A percentile compares a stretch with the other conserved stretches of the same genome.
These are phyloP conservation scores for Ambrosiella beaveri DNA, from an alignment of 2,329 filamentous ascomycete genomes.

Conservation along the genomic window DNA sequence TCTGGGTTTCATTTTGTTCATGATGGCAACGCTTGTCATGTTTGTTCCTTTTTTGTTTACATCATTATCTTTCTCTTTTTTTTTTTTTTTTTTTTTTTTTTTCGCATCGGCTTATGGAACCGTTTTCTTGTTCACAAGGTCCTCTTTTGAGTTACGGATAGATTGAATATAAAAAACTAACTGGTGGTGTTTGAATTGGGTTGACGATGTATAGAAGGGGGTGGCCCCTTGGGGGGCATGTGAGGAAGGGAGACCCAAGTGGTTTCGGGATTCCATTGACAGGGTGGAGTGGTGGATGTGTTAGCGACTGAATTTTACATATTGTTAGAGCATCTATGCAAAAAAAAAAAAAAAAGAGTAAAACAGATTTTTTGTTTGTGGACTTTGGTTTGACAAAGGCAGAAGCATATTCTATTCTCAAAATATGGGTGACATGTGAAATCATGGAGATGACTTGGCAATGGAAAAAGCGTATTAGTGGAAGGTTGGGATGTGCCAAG, in stretches of 20 bases:
- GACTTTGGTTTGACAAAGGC: not conserved
- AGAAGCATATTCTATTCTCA: no score
- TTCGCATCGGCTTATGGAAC: no score
- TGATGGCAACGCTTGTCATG: no score
- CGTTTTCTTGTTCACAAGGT: no score
- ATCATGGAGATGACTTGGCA: not conserved
- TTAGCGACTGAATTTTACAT: not conserved
- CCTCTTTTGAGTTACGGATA: no score
- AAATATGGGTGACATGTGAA: not conserved
- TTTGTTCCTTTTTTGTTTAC: no score
- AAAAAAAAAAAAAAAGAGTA: conserved; percentile 1
- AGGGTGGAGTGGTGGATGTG: not conserved
- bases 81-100: no score
- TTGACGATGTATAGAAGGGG: not conserved
- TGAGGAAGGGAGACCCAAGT: not conserved
- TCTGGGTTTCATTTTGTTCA: no score
- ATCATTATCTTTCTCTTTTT: no score
- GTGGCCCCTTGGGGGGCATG: not conserved
- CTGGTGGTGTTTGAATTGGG: not conserved
- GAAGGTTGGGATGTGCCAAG: not conserved
- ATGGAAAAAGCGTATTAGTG: not conserved
- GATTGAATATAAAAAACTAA: not conserved
- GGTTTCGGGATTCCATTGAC: not conserved
- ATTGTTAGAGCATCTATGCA: not conserved
- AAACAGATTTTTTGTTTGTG: not conserved